A percentile compares a stretch with the other conserved stretches of the same genome.
phyloP scores from a whole-genome alignment of 2,329 filamentous ascomycete genomes.

The Tolypocladium tundrense region DNA sequence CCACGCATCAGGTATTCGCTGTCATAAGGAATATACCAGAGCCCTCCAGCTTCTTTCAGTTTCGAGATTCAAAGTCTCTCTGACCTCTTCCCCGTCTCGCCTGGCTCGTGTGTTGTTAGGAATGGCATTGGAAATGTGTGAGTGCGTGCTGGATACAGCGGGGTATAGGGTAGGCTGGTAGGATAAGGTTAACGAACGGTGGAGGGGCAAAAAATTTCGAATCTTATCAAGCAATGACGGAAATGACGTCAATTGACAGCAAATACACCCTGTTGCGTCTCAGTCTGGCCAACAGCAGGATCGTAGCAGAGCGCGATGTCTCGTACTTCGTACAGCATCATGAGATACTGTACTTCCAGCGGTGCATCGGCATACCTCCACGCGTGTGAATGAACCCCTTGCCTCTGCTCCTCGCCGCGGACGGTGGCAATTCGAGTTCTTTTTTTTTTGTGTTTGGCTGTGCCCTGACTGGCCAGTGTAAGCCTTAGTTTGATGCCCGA shows the following conservation, averaged over 20 bases:
- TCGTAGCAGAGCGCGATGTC: not conserved
- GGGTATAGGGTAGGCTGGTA: not conserved
- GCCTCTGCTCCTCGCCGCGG: not conserved
- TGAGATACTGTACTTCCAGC: no score
- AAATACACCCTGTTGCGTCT: not conserved
- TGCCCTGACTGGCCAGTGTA: conserved; percentile 9
- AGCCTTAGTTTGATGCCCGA: conserved; percentile 28
- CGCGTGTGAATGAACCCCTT: not conserved
- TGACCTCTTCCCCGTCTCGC: not conserved
- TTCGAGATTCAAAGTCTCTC: not conserved
- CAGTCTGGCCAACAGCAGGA: not conserved
- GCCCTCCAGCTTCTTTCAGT: not conserved
- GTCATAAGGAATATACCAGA: not conserved
- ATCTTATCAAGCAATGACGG: not conserved
- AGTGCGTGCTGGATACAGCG: not conserved
- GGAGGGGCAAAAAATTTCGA: not conserved
- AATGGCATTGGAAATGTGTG: no score
- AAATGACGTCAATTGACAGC: not conserved
- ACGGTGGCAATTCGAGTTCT: not conserved
- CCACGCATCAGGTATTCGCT: not conserved
- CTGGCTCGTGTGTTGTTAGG: no score
- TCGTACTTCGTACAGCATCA: no score
- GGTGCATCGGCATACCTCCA: not conserved
- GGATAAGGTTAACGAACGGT: not conserved
- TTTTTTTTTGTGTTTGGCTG: not conserved